These are phyloP conservation scores for Neurospora terricola DNA, from an alignment of 495 filamentous ascomycete species.

Conservation along the genomic window DNA sequence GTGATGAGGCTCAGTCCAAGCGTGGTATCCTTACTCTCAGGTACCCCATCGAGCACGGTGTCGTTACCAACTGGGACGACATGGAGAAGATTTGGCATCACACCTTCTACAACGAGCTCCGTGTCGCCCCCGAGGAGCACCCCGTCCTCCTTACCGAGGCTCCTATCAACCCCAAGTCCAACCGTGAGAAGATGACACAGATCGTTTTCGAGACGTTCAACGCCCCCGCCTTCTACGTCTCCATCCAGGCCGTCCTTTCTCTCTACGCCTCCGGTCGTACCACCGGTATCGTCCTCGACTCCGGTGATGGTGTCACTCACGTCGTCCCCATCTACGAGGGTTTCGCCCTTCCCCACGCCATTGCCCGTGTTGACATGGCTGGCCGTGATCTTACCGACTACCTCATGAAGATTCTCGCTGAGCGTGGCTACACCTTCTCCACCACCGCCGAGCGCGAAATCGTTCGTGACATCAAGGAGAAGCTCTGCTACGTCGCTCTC, in stretches of 20 bases:
- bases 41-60: slow-evolving; percentile 99
- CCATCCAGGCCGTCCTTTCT: slow-evolving; percentile 98
- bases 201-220: slow-evolving; percentile 99
- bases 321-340: slow-evolving; percentile 99
- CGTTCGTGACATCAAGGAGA: slow-evolving; percentile 99
- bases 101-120: slow-evolving; percentile 99
- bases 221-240: slow-evolving; percentile 99
- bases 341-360: slow-evolving; percentile 98
- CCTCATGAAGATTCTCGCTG: slow-evolving; percentile 98
- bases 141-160: slow-evolving; percentile 97
- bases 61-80: slow-evolving; percentile 99
- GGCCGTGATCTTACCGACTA: slow-evolving; percentile 99
- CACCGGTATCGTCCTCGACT: slow-evolving; percentile 99
- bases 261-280: slow-evolving; percentile 99
- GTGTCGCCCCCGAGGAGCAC: slow-evolving; percentile 99
- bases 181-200: slow-evolving; percentile 99
- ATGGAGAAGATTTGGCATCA: slow-evolving; percentile 99
- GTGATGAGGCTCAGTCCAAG: slow-evolving; percentile 98
- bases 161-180: slow-evolving; percentile 99
- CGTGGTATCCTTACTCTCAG: slow-evolving; percentile 99
- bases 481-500: slow-evolving; percentile 97
- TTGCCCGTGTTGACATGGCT: slow-evolving; percentile 99
- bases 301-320: slow-evolving; percentile 99
- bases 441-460: slow-evolving; percentile 99
- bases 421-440: slow-evolving; percentile 98